Percentiles rank a stretch among this genome's conserved stretches.
These are phyloP conservation scores for Aspergillus panamensis DNA, from an alignment of 495 filamentous ascomycete genomes.

Conservation along the genomic window DNA sequence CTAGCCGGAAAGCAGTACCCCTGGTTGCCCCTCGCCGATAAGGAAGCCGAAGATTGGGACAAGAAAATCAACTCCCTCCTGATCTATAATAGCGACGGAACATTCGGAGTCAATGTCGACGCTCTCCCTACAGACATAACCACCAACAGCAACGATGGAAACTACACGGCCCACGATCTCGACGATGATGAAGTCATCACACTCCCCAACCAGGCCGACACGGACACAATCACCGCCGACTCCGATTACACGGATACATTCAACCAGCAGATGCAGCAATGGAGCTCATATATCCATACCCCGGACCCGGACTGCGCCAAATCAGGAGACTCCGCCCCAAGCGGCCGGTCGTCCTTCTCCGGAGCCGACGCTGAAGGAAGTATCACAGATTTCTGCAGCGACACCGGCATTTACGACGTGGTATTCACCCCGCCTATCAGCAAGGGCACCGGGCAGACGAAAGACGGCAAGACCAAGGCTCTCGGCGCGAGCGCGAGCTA, in stretches of 20 bases:
- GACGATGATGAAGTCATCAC: neutral
- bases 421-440: neutral
- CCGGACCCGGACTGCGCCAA: neutral
- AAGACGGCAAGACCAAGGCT: neutral
- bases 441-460: neutral
- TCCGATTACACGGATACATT: neutral
- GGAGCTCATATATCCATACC: neutral
- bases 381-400: neutral
- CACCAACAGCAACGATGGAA: neutral
- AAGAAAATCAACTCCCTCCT: neutral
- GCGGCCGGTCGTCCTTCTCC: neutral
- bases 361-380: neutral
- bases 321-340: neutral
- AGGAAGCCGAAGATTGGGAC: neutral
- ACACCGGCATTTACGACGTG: neutral
- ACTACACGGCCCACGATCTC: neutral
- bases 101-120: neutral
- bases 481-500: neutral
- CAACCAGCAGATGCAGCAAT: neutral
- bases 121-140: neutral
- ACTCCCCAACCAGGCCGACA: neutral
- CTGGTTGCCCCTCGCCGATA: neutral
- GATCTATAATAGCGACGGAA: neutral
- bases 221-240: neutral
- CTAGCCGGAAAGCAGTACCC: neutral